phyloP scores from a whole-genome alignment of 192 early-diverging fungal species.

The Gigaspora rosea region DNA sequence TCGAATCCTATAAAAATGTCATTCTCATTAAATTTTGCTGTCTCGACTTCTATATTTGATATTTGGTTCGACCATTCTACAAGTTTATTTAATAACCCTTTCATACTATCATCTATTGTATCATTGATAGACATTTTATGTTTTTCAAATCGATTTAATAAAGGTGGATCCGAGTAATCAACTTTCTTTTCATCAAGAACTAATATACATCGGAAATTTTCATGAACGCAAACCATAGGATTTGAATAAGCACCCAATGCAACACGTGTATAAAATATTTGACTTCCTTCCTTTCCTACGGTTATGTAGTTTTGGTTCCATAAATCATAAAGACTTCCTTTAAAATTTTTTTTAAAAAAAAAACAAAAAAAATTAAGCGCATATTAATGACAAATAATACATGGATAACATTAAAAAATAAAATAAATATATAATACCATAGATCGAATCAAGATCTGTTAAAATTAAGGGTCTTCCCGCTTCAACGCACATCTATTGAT shows the following conservation, averaged over 20 bases:
- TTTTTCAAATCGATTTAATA: slow-evolving; percentile 29
- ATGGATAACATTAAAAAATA: background rate
- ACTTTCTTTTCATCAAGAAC: slow-evolving; percentile 27
- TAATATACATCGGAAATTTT: slow-evolving; percentile 18
- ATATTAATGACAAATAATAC: too few relatives aligned
- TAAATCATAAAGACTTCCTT: slow-evolving; percentile 32
- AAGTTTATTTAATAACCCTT: background rate
- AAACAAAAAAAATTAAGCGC: background rate
- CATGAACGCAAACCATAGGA: slow-evolving; percentile 5
- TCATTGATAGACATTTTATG: slow-evolving; percentile 20
- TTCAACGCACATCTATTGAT: slow-evolving; percentile 27
- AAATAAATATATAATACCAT: background rate
- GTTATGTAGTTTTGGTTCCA: slow-evolving; percentile 33
- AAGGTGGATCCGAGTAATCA: background rate
- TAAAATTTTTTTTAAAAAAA: background rate
- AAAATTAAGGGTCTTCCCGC: slow-evolving; percentile 26
- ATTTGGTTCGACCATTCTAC: background rate
- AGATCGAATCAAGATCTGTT: slow-evolving; percentile 23
- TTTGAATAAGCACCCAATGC: slow-evolving; percentile 21
- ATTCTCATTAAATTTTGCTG: background rate
- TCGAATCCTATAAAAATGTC: slow-evolving; percentile 34
- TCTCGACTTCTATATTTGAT: background rate
- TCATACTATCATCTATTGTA: background rate
- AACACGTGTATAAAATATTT: slow-evolving; percentile 14
- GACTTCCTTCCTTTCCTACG: background rate